Conservation (phyloP, 2,329 filamentous ascomycete genomes). For the Fusarium incarnatum region DNA sequence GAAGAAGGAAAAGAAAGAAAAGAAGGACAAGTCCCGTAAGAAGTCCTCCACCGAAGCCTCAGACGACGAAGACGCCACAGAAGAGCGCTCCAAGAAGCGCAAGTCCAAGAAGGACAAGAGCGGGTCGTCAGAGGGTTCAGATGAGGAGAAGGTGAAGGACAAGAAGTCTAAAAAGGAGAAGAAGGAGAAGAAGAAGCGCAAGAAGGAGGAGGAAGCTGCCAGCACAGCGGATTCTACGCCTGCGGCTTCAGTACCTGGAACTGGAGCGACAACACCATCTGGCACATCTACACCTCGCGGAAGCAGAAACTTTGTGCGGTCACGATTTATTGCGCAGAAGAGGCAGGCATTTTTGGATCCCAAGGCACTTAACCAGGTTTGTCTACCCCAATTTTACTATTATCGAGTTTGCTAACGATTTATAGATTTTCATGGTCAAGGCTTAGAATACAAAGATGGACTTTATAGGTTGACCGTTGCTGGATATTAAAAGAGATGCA, state of each 20-base stretch:
- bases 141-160: slow-evolving; percentile 45
- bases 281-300: slow-evolving; percentile 60
- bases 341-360: slow-evolving; percentile 83
- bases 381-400: slow-evolving; percentile 56
- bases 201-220: slow-evolving; percentile 54
- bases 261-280: slow-evolving; percentile 55
- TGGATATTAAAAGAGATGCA: neutral
- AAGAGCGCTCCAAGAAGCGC: slow-evolving; percentile 50
- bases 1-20: slow-evolving; percentile 55
- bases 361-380: slow-evolving; percentile 86
- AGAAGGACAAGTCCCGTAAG: slow-evolving; percentile 55
- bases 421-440: slow-evolving; percentile 78
- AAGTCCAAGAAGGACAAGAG: slow-evolving; percentile 51
- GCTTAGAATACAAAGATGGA: slow-evolving; percentile 38
- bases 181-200: slow-evolving; percentile 63
- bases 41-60: slow-evolving; percentile 36
- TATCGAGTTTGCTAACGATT: slow-evolving; percentile 9
- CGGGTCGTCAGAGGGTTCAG: slow-evolving; percentile 43
- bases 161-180: slow-evolving; percentile 57
- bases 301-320: slow-evolving; percentile 78
- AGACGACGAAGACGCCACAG: slow-evolving; percentile 41
- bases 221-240: slow-evolving; percentile 38
- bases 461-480: neutral
- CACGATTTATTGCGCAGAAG: slow-evolving; percentile 90
- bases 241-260: slow-evolving; percentile 50